Base-by-base conservation (phyloP, 306 rosid species). In the Argentina anserina region DNA sequence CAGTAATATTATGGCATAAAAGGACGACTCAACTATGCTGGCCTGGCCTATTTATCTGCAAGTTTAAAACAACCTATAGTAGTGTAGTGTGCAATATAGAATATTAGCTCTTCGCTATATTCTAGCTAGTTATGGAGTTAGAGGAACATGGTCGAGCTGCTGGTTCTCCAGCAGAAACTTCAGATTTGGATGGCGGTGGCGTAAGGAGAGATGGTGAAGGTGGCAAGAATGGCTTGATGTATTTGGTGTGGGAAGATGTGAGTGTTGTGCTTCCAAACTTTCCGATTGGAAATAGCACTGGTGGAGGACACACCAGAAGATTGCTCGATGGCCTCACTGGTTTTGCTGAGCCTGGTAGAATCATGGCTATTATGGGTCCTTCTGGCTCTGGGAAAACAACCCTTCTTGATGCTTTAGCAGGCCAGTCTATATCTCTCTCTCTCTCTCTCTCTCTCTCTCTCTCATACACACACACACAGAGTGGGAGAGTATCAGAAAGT, bases 381-480 rank as follows among this genome's bases (percentile, higher is more conserved):
- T 93, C 97, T 71, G 98, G 98, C 47, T 90, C 97, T 76, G 97
- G 98, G 13, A 93, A 93, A 89, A 84, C 98, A 21, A 93, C 97
- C 60, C 93, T 90, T 78, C 97, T 93, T 69, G 98, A 93, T 80
- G 84, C 98, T 74, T 74, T 93, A 72, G 92, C 97, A 80, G 98
- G 98, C 82, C 37, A 50, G 25, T 67, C 36, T 66, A 31, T 71
- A 34, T 62, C 61, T 76, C 33, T 23, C 73, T 50, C 46, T 70
- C 49, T 12, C 39, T 47, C 42, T 49, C 36, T 31, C 67, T 21
- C n/a, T 43, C 76, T 58, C 58, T 50, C 55, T 18, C 55, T 18
- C 55, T 18, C 55, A 5, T 21, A 4, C 58, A 9, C 61, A 3
- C 9, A 4, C 9, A 3, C 26, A 3, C 28, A n/a, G 11, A 46